These are phyloP conservation scores for Entonaema liquescens DNA, from an alignment of 495 filamentous ascomycete genomes.

Conservation along the genomic window DNA sequence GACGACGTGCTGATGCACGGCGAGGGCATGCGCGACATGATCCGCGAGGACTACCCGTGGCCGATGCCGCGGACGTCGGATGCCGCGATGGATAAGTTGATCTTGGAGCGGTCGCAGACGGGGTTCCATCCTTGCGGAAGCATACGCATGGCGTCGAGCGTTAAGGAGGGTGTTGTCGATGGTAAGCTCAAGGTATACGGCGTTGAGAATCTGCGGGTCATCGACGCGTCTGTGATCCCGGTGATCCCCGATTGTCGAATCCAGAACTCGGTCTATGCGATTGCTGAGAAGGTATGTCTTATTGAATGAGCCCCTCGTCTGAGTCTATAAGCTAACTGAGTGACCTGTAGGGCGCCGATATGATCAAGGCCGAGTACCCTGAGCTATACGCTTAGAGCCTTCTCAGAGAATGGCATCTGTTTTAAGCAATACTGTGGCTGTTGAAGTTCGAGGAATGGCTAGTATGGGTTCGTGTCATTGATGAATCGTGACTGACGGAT, in stretches of 20 bases:
- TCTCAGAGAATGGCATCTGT: neutral
- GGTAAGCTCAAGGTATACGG: conserved; percentile 62
- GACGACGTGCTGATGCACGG: conserved; percentile 65
- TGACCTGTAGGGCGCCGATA: conserved; percentile 53
- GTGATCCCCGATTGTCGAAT: conserved; percentile 58
- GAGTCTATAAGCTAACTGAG: conserved; percentile 22
- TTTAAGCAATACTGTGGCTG: neutral
- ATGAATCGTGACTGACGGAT: neutral
- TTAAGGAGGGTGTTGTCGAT: conserved; percentile 65
- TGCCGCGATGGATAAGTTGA: conserved; percentile 64
- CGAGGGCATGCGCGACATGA: conserved; percentile 66
- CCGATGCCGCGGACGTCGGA: conserved; percentile 65
- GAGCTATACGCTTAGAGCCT: conserved; percentile 42
- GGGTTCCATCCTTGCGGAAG: conserved; percentile 69
- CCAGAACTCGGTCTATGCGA: conserved; percentile 64
- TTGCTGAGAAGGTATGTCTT: conserved; percentile 60
- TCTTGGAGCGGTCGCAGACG: conserved; percentile 66
- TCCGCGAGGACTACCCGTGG: conserved; percentile 65
- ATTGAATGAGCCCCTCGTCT: neutral
- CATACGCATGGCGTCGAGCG: conserved; percentile 60
- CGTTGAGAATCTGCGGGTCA: conserved; percentile 60
- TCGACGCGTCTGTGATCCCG: conserved; percentile 58
- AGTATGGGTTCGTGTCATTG: neutral
- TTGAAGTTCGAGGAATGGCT: neutral
- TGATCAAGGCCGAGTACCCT: conserved; percentile 55